A percentile compares a stretch with the other conserved stretches of the same genome.
Evolutionary conservation across 1,139 yeast species (phyloP).

Genomic region (Diutina rugosa): DNA sequence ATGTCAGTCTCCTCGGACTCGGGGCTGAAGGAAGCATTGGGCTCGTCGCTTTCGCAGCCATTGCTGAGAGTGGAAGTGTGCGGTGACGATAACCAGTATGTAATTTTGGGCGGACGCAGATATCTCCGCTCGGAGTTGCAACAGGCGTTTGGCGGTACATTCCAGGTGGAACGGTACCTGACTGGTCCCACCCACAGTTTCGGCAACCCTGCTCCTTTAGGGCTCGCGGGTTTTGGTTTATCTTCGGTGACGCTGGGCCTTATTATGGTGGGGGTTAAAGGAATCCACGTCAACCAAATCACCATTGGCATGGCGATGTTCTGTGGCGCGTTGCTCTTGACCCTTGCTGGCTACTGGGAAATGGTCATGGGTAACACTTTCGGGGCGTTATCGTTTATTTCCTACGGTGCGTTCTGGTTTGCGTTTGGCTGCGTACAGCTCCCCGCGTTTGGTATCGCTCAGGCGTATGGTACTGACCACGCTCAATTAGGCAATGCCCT

Average conservation of each 20-base stretch:
- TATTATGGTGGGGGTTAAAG: background rate
- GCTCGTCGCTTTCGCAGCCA: background rate
- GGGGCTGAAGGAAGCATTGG: background rate
- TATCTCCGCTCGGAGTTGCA: constrained; percentile 7
- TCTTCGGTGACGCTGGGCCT: constrained; percentile 7
- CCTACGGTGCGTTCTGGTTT: constrained; percentile 26
- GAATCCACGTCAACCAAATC: background rate
- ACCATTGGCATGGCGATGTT: background rate
- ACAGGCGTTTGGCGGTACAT: constrained; percentile 7
- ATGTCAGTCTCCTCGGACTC: background rate
- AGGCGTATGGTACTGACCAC: constrained; percentile 14
- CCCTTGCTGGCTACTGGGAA: background rate
- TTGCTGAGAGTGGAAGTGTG: background rate
- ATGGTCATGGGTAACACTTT: constrained; percentile 15
- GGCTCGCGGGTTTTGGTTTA: constrained; percentile 7
- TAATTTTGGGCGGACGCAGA: constrained; percentile 5
- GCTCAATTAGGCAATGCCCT: constrained; percentile 17
- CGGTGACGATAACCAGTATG: constrained; percentile 4
- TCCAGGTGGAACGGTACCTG: constrained; percentile 6
- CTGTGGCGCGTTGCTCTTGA: background rate
- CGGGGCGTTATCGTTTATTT: constrained; percentile 23
- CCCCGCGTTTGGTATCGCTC: constrained; percentile 19
- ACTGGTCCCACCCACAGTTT: constrained; percentile 5
- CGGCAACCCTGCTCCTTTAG: constrained; percentile 8
- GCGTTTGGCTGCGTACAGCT: constrained; percentile 22